These are phyloP conservation scores for Aspergillus spinulosporus DNA, from an alignment of 2,329 filamentous ascomycete species.

Conservation along the genomic window DNA sequence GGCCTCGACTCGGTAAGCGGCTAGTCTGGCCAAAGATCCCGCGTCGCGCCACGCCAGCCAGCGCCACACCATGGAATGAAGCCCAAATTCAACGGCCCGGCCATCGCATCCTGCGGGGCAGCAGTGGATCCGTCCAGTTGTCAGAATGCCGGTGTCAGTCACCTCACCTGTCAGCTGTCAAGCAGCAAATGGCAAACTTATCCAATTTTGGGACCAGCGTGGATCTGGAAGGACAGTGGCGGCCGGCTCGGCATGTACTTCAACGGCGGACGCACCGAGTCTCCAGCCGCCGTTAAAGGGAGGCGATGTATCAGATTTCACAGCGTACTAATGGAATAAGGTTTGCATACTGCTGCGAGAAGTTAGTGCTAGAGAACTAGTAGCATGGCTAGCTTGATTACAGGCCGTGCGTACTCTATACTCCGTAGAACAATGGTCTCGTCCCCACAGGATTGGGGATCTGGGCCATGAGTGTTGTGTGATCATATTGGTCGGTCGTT, in stretches of 20 bases:
- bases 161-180: background rate
- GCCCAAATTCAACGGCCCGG: background rate
- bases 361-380: background rate
- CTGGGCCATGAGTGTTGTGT: background rate
- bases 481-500: background rate
- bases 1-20: background rate
- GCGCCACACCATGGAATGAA: background rate
- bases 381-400: background rate
- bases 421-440: too few species aligned
- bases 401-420: background rate
- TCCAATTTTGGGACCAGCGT: background rate
- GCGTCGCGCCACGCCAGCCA: background rate
- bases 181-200: background rate
- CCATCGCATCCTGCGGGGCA: background rate
- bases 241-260: background rate
- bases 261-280: background rate
- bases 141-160: background rate
- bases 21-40: background rate
- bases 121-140: background rate
- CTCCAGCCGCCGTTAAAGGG: background rate
- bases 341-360: background rate
- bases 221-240: too few species aligned
- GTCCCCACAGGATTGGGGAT: background rate
- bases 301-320: slow-evolving; percentile 1
- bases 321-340: background rate